Conservation (phyloP, 495 filamentous ascomycete species). For the Penicillium ucsense region DNA sequence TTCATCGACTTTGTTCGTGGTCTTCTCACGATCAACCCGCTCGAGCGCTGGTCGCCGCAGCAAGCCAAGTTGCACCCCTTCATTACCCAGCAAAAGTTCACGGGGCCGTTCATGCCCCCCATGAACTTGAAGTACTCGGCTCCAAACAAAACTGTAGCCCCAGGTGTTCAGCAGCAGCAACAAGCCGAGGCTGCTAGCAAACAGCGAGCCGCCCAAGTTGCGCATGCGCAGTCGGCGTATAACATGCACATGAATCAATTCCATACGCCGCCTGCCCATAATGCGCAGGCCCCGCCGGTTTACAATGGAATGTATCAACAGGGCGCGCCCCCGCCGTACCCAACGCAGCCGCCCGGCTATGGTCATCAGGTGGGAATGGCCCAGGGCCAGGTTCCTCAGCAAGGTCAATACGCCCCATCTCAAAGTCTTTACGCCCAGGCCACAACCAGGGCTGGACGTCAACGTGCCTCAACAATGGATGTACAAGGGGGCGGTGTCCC, state of each 20-base stretch:
- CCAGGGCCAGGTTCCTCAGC: slow-evolving; percentile 53
- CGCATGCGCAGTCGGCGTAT: slow-evolving; percentile 49
- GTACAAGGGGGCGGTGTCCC: slow-evolving; percentile 87
- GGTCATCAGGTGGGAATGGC: slow-evolving; percentile 70
- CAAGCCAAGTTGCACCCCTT: slow-evolving; percentile 97
- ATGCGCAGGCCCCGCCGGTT: slow-evolving; percentile 48
- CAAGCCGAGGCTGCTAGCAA: slow-evolving; percentile 87
- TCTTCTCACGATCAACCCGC: slow-evolving; percentile 84
- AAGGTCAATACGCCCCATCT: slow-evolving; percentile 55
- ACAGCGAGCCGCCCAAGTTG: slow-evolving; percentile 59
- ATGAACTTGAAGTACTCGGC: slow-evolving; percentile 88
- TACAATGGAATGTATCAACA: slow-evolving; percentile 77
- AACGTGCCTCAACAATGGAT: slow-evolving; percentile 93
- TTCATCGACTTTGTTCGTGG: slow-evolving; percentile 99
- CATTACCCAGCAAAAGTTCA: slow-evolving; percentile 97
- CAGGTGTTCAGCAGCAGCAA: slow-evolving; percentile 95
- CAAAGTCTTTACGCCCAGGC: slow-evolving; percentile 81
- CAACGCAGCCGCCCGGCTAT: slow-evolving; percentile 55
- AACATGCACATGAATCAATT: slow-evolving; percentile 55
- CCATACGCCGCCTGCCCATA: slow-evolving; percentile 32
- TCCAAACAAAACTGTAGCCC: slow-evolving; percentile 76
- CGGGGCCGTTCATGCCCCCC: slow-evolving; percentile 90
- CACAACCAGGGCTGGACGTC: slow-evolving; percentile 68
- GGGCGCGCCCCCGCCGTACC: slow-evolving; percentile 77
- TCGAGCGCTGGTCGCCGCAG: slow-evolving; percentile 96